A percentile compares a stretch with the other conserved stretches of the same genome.
These are phyloP conservation scores for Alternaria sp. DNA, from an alignment of 2,329 filamentous ascomycete species.

Conservation along the genomic window DNA sequence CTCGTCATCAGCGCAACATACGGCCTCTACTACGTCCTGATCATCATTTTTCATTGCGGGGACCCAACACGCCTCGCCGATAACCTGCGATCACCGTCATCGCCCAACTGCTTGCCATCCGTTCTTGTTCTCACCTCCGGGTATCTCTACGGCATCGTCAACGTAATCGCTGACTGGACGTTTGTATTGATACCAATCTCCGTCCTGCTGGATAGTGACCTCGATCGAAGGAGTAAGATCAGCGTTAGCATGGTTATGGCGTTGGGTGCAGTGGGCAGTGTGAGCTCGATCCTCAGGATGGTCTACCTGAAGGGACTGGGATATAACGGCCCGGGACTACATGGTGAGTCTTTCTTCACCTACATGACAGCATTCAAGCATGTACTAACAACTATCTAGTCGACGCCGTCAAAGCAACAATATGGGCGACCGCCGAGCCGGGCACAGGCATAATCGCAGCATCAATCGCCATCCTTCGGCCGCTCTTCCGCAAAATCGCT, in stretches of 20 bases:
- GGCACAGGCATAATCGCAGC: conserved; percentile 59
- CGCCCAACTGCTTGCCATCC: conserved; percentile 29
- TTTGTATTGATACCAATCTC: conserved; percentile 44
- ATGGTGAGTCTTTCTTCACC: conserved; percentile 7
- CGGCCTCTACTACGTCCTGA: conserved; percentile 39
- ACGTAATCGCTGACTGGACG: conserved; percentile 44
- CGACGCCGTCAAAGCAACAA: conserved; percentile 47
- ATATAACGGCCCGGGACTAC: conserved; percentile 11
- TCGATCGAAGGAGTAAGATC: conserved; percentile 54
- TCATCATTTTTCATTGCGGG: conserved; percentile 40
- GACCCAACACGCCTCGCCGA: conserved; percentile 33
- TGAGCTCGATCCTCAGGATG: conserved; percentile 42
- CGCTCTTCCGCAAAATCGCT: conserved; percentile 47
- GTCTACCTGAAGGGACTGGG: conserved; percentile 38
- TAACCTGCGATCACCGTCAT: conserved; percentile 15
- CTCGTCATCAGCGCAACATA: conserved; percentile 13
- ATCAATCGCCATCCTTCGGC: conserved; percentile 55
- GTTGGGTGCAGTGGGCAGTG: conserved; percentile 48
- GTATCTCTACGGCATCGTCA: conserved; percentile 41
- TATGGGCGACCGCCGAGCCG: conserved; percentile 58
- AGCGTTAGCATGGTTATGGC: conserved; percentile 54
- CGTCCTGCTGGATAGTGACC: conserved; percentile 49
- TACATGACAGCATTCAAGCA: not conserved
- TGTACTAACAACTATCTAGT: conserved; percentile 21
- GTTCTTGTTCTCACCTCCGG: conserved; percentile 31